Percentiles rank a stretch among this genome's conserved stretches.
Conservation (phyloP, 257 asterid genomes). For the Gentiana macrophylla region DNA sequence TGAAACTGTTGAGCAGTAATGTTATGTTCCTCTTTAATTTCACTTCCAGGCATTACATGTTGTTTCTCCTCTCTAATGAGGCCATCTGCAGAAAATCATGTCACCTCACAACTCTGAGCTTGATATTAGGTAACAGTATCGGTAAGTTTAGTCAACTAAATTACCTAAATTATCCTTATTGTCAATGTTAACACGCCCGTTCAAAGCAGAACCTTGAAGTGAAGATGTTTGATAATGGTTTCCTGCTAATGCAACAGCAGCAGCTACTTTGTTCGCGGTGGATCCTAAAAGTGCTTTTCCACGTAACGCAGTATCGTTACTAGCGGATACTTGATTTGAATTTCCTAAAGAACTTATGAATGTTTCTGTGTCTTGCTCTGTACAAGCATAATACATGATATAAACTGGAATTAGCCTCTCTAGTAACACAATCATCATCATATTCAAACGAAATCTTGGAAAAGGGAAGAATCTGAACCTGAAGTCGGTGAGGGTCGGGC, state of each 20-base stretch:
- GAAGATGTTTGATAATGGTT: not conserved
- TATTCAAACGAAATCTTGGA: too few species aligned
- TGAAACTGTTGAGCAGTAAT: not conserved
- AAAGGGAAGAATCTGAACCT: too few species aligned
- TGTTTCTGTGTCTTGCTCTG: too few species aligned
- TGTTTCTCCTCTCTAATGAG: not conserved
- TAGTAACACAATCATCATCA: too few species aligned
- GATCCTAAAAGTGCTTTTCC: not conserved
- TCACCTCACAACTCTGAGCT: not conserved
- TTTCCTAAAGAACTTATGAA: too few species aligned
- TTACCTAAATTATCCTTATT: conserved; percentile 8
- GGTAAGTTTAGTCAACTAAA: too few species aligned
- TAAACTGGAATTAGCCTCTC: too few species aligned
- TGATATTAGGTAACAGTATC: too few species aligned
- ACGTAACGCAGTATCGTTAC: not conserved
- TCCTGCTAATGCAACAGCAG: not conserved
- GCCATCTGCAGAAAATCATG: conserved; percentile 4
- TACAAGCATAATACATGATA: too few species aligned
- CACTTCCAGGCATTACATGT: not conserved
- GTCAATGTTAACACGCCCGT: conserved; percentile 1
- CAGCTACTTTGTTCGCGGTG: not conserved
- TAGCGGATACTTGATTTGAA: too few species aligned
- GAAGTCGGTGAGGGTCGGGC: too few species aligned
- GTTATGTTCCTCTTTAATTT: not conserved
- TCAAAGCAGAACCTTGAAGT: not conserved